A percentile compares a stretch with the other conserved stretches of the same genome.
These are phyloP conservation scores for Raffaelea ambrosiae DNA, from an alignment of 2,329 filamentous ascomycete genomes.

Conservation along the genomic window DNA sequence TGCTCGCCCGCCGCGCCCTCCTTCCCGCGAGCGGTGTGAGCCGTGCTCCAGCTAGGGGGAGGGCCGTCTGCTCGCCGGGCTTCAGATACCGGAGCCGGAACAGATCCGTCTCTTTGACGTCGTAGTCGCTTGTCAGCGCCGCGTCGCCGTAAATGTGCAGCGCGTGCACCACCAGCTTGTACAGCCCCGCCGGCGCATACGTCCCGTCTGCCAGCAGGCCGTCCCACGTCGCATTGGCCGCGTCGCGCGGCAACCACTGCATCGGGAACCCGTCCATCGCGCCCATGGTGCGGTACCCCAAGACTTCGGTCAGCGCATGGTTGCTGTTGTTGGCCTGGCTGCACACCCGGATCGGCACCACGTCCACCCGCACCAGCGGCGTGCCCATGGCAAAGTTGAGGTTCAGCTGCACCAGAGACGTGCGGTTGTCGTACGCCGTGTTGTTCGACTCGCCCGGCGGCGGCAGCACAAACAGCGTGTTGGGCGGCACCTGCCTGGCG, in stretches of 20 bases:
- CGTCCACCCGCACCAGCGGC: constrained; percentile 31
- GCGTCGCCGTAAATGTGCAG: constrained; percentile 43
- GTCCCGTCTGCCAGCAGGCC: constrained; percentile 37
- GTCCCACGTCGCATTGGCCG: constrained; percentile 27
- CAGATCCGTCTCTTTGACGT: constrained; percentile 28
- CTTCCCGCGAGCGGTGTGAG: too few species aligned
- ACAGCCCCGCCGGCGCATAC: constrained; percentile 39
- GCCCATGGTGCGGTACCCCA: constrained; percentile 33
- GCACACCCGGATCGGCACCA: constrained; percentile 29
- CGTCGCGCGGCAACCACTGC: constrained; percentile 23
- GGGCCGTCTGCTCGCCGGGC: too few species aligned
- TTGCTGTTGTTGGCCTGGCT: constrained; percentile 14
- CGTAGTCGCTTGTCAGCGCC: constrained; percentile 35
- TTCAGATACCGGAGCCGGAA: constrained; percentile 36
- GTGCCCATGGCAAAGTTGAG: constrained; percentile 37
- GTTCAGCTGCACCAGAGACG: constrained; percentile 29
- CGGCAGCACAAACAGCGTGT: constrained; percentile 31
- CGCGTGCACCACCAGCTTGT: constrained; percentile 40
- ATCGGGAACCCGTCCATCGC: constrained; percentile 33
- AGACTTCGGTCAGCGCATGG: constrained; percentile 15
- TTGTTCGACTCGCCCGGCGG: constrained; percentile 26
- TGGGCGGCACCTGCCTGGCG: constrained; percentile 15
- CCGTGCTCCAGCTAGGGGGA: too few species aligned
- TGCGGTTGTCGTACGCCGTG: constrained; percentile 16
- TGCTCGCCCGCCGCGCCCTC: too few species aligned